Evolutionary conservation across 352 stramenopile species (phyloP).

Genomic region (Globisporangium apiculatum): DNA sequence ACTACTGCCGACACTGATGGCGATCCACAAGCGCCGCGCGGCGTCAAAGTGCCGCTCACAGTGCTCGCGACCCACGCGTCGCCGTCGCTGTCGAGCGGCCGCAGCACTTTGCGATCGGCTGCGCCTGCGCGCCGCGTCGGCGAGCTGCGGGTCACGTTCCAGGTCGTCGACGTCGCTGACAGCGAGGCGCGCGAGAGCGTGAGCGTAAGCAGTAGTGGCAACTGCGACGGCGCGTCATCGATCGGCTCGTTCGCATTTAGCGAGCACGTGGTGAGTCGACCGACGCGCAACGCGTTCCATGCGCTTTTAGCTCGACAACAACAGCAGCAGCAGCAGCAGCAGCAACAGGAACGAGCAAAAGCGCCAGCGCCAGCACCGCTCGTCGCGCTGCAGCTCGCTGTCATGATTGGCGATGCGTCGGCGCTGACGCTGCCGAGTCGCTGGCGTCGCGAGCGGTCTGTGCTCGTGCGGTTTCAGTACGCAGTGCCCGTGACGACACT

Average conservation of each 20-base stretch:
- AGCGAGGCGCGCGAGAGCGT: not conserved
- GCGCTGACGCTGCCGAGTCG: not conserved
- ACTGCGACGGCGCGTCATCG: not conserved
- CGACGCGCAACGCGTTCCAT: not conserved
- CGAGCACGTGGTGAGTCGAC: not conserved
- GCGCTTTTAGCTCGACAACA: not conserved
- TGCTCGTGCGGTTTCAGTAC: constrained; percentile 11
- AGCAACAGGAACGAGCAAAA: not conserved
- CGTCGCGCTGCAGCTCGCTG: constrained; percentile 7
- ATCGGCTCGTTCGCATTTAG: not conserved
- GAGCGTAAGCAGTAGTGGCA: not conserved
- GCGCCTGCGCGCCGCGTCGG: constrained; percentile 8
- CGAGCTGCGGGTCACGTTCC: constrained; percentile 20
- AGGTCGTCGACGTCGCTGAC: constrained; percentile 6
- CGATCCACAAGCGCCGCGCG: constrained; percentile 1
- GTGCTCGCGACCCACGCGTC: too few species aligned
- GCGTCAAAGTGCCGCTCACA: constrained; percentile 13
- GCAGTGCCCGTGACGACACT: constrained; percentile 1
- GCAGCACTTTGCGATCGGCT: too few species aligned
- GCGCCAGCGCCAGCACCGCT: not conserved
- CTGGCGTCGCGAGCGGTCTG: not conserved
- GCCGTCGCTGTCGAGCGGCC: too few species aligned
- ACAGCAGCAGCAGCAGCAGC: not conserved
- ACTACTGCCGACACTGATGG: not conserved
- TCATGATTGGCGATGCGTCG: constrained; percentile 9